Base-by-base conservation (phyloP, 306 rosid genomes). In the Quercus dentata region DNA sequence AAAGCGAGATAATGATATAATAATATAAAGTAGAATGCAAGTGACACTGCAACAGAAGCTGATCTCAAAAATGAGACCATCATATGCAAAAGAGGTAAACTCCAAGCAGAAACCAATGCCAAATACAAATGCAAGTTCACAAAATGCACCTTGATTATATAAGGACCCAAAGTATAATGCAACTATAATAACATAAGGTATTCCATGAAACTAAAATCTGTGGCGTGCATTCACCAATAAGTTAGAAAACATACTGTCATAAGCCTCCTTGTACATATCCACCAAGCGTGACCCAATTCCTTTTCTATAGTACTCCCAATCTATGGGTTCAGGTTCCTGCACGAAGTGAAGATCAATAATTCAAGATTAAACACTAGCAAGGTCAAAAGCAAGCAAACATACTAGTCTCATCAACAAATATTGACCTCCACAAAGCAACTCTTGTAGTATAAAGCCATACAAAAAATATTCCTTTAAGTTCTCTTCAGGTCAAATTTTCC, bases 301-400 rank as follows among this genome's bases (percentile, higher is more conserved):
- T 84, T 93, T 93, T 79, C 99, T 96, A 41, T 96, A 96, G 56
- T 93, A 89, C 27, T 93, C 99, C 98, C 98, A 96, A 77, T 96
- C 92, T 23, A 96, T 88, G 73, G 99, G 99, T 81, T 93, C 99
- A 76, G 99, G 99, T 79, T 96, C 99, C 99, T 96, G 90, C 84
- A 82, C 2, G 17, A 75, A 69, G 71, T 11, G 54, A 79, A 71
- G 74, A 78, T 11, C 17, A 73, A n/a, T n/a, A 75, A 76, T 21
- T 75, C 82, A 65, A 7, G 51, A 67, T 21, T 14, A 31, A 41
- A 8, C 77, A 20, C 12, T 41, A n/a, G 6, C 21, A 6, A 70
- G 20, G 70, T 64, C 38, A 19, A 15, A 65, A 19, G 31, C 69
- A 38, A 57, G 33, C 21, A 19, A 20, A 52, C 33, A 79, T 44